Evolutionary conservation across 2,329 filamentous ascomycete species (phyloP), one percentile per base, ranked within the genome.

Genomic region (Graphilbum sp.): DNA sequence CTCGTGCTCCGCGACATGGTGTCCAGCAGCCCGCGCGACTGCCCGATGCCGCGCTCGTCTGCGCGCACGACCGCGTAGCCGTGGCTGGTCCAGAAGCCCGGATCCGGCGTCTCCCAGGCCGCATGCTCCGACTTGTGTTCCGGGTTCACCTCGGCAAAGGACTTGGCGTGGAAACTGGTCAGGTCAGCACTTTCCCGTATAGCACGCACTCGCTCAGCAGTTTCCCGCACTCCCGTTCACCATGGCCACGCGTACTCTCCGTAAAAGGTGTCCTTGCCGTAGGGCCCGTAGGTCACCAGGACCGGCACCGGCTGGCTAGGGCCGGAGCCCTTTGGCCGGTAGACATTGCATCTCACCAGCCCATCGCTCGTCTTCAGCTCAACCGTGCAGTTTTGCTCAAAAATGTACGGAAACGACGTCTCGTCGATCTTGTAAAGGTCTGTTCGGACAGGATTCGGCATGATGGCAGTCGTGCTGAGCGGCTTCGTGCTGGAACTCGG

Each of bases 251-350:
- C 43, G 21, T 29, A 45, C 43, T 45, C 39, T 13, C 62, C 60
- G 50, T 82, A 82, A 17, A 63, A 68, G 27, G 81, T 78, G 46
- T 83, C 77, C 47, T 84, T 83, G 34, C 79, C 78, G 45, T 83
- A 83, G 0, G 79, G 79, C 0, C 78, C 78, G 45, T 83, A 83
- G 0, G 77, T 83, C 2, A 79, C 69, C 9, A 83, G 52, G 0
- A 79, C 76, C 0, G 79, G 78, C 18, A 63, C 63, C 32, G 45
- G 51, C 10, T 38, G 52, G 2, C 65, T 38, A 15, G 44, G 43
- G 11, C 42, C 47, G 13, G 39, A 21, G 2, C 29, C 33, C 37
- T 56, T 53, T 0, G 58, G 58, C 6, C 55, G 50, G 43, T 60
- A 61, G 15, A 61, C 50, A 29, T 61, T 61, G 43, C 54, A 56